Percentiles rank a stretch among this genome's conserved stretches.
phyloP scores from a whole-genome alignment of 257 asterid genomes.

The Marsdenia floribunda region DNA sequence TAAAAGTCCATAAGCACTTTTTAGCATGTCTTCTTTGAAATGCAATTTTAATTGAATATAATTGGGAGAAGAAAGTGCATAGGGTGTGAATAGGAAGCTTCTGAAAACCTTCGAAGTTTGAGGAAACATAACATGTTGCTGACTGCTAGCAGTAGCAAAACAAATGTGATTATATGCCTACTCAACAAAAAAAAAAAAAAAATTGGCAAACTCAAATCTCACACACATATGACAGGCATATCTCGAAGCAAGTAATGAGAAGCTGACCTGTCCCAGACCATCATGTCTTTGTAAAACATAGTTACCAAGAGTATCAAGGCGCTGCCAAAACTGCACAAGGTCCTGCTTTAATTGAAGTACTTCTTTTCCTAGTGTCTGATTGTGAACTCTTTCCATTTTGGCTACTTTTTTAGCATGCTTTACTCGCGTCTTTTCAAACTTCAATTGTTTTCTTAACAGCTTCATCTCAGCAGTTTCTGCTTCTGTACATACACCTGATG shows the following conservation, averaged over 20 bases:
- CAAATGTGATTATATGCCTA: background rate
- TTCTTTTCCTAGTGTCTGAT: conserved; percentile 49
- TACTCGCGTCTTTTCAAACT: conserved; percentile 59
- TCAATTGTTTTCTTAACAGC: conserved; percentile 50
- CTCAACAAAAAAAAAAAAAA: background rate
- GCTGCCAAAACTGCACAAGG: conserved; percentile 41
- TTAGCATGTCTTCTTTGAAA: background rate
- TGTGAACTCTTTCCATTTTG: conserved; percentile 53
- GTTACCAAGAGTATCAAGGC: conserved; percentile 43
- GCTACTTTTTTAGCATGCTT: conserved; percentile 70
- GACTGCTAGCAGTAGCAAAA: background rate
- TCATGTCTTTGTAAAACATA: conserved; percentile 31
- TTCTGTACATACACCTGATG: conserved; percentile 19
- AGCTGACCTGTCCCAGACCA: conserved; percentile 67
- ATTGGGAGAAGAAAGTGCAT: background rate
- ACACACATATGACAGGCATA: background rate
- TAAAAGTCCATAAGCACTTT: background rate
- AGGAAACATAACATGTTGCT: background rate
- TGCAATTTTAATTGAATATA: background rate
- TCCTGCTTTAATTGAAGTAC: conserved; percentile 52
- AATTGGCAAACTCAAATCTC: conserved; percentile 2
- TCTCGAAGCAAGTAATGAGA: conserved; percentile 17
- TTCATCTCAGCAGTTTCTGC: conserved; percentile 48
- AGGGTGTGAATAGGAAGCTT: background rate
- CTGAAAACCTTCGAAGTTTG: background rate